These are phyloP conservation scores for Trypanosoma platydactyli DNA, from an alignment of 208 protist species.

Conservation along the genomic window DNA sequence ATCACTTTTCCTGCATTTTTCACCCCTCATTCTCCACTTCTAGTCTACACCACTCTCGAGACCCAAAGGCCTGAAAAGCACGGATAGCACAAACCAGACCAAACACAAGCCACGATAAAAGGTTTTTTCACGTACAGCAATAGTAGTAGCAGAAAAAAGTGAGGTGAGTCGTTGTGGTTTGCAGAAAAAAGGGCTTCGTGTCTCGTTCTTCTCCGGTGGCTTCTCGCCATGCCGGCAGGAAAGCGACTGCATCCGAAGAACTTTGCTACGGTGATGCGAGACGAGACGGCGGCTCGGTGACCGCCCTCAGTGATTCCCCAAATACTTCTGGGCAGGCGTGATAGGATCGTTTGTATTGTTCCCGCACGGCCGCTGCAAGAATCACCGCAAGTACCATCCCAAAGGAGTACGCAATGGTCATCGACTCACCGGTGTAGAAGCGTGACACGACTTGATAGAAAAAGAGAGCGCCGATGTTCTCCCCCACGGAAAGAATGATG, in stretches of 20 bases:
- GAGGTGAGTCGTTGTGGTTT: too few relatives aligned
- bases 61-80: too few relatives aligned
- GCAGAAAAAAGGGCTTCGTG: too few relatives aligned
- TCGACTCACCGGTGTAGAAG: constrained; percentile 67
- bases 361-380: constrained; percentile 64
- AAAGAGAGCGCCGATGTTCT: constrained; percentile 80
- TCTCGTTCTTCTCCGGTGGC: too few relatives aligned
- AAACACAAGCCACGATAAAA: too few relatives aligned
- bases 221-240: too few relatives aligned
- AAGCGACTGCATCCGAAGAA: background rate
- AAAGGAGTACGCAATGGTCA: constrained; percentile 84
- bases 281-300: background rate
- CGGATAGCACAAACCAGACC: too few relatives aligned
- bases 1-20: too few relatives aligned
- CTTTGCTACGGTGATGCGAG: background rate
- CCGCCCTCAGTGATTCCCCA: constrained; percentile 23
- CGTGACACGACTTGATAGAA: constrained; percentile 82
- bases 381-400: constrained; percentile 80
- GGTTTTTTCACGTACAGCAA: too few relatives aligned
- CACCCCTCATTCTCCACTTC: too few relatives aligned
- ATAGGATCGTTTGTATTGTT: constrained; percentile 78
- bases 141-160: too few relatives aligned
- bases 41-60: too few relatives aligned
- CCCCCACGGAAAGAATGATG: constrained; percentile 76
- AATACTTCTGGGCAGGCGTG: background rate